Evolutionary conservation across 2,329 filamentous ascomycete species (phyloP), one percentile per base, ranked within the genome.

Genomic region (Ilyonectria mors-panacis): DNA sequence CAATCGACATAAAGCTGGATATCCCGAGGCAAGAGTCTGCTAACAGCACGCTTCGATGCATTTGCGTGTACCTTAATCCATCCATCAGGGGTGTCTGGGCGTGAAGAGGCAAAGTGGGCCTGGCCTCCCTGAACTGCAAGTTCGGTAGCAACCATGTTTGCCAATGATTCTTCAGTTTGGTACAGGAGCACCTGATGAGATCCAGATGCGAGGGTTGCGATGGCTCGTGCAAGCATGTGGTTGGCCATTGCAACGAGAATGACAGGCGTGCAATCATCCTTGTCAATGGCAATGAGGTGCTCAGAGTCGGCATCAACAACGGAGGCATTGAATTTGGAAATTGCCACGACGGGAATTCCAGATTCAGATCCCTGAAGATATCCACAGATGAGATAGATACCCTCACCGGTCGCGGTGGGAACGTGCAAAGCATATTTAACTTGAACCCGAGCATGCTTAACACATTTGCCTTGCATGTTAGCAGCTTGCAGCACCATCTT

Each of bases 401-500:
- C 55, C 4, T 64, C 35, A 6, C 39, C 30, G 9, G 28, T 48
- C 9, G 26, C 39, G 15, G 47, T 26, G 39, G 61, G 61, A 17
- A 64, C 47, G 17, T 64, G 55, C n/a, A 59, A 28, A 13, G 55
- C 56, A 17, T 64, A 64, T 19, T 53, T 54, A 21, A 64, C 61
- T 8, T 54, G 55, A 2, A 64, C 37, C n/a, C 39, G 56, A 7
- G 6, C 15, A 5, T 2, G 7, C 15, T 54, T 7, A 4, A 4
- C 35, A 19, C 21, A 3, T 9, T 35, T 23, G n/a, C 28, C 23
- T 17, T 59, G 37, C 12, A 53, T 4, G 15, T 51, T 26, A 4
- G 48, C 47, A 47, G 26, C 47, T 19, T 64, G 64, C 2, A 67
- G 26, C 37, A 21, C 63, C 47, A 59, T 48, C 53, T 59, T 59